phyloP scores from a whole-genome alignment of 345 rosid genomes.

The Jatropha curcas region DNA sequence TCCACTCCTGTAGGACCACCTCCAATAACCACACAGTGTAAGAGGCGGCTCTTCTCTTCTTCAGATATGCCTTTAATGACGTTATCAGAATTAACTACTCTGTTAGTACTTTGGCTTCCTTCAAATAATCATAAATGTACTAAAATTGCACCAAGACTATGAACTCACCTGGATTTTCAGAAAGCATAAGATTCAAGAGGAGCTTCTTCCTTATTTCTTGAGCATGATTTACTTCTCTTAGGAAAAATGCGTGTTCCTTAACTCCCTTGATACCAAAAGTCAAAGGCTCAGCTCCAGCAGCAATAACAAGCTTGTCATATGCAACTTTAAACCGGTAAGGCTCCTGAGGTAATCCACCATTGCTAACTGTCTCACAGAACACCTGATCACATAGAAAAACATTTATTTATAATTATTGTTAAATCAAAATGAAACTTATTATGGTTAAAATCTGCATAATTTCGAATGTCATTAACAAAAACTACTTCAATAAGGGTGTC shows the following conservation, averaged over 20 bases:
- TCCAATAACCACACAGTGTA: conserved; percentile 90
- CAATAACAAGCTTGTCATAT: conserved; percentile 83
- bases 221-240: conserved; percentile 90
- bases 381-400: conserved; percentile 45
- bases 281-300: conserved; percentile 88
- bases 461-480: no score
- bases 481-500: no score
- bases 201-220: conserved; percentile 92
- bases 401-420: not conserved
- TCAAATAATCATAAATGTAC: not conserved
- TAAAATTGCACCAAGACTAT: no score
- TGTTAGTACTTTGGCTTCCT: not conserved
- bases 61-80: conserved; percentile 57
- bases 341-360: conserved; percentile 45
- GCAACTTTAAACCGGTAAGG: conserved; percentile 85
- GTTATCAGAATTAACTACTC: not conserved
- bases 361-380: conserved; percentile 69
- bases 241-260: conserved; percentile 80
- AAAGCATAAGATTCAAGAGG: conserved; percentile 89
- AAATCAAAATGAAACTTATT: not conserved
- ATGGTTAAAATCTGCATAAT: not conserved
- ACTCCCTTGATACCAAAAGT: conserved; percentile 94
- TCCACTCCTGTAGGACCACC: conserved; percentile 99
- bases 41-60: conserved; percentile 73
- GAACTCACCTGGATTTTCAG: conserved; percentile 73